Conservation (phyloP, 495 filamentous ascomycete genomes). For the Cercophora sp. region DNA sequence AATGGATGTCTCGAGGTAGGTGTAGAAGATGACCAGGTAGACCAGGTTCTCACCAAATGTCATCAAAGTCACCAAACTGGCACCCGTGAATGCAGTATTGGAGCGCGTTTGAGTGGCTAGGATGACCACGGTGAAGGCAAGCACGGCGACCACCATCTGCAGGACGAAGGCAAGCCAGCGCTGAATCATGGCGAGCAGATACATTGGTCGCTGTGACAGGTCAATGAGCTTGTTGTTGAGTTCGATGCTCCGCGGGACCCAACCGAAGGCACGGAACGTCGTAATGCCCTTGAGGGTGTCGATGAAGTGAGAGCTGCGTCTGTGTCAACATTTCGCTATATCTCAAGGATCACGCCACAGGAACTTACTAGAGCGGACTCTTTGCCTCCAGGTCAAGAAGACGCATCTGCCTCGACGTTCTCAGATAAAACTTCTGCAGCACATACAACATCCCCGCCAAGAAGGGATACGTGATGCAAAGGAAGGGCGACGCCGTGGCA, state of each 20-base stretch:
- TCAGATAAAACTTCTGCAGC: constrained; percentile 52
- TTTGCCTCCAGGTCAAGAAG: constrained; percentile 48
- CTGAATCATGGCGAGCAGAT: constrained; percentile 52
- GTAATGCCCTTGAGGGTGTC: constrained; percentile 45
- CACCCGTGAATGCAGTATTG: constrained; percentile 30
- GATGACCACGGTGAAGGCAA: constrained; percentile 39
- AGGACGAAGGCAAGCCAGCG: constrained; percentile 49
- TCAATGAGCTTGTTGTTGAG: constrained; percentile 53
- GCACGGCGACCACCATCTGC: constrained; percentile 39
- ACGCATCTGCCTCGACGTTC: constrained; percentile 54
- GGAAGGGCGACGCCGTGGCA: constrained; percentile 23
- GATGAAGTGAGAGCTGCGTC: constrained; percentile 39
- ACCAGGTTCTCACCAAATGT: constrained; percentile 20
- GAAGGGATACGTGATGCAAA: constrained; percentile 27
- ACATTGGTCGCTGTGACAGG: constrained; percentile 45
- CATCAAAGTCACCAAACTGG: constrained; percentile 25
- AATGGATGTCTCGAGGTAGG: constrained; percentile 48
- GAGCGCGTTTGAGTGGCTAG: constrained; percentile 20
- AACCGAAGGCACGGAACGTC: constrained; percentile 50
- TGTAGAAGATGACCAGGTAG: constrained; percentile 31
- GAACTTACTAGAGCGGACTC: constrained; percentile 23
- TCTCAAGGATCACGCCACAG: too few relatives aligned
- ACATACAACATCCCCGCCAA: constrained; percentile 36
- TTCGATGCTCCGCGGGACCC: constrained; percentile 38
- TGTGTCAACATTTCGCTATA: too few relatives aligned